These are phyloP conservation scores for Adansonia gregorii DNA, from an alignment of 441 rosid genomes.

Conservation along the genomic window DNA sequence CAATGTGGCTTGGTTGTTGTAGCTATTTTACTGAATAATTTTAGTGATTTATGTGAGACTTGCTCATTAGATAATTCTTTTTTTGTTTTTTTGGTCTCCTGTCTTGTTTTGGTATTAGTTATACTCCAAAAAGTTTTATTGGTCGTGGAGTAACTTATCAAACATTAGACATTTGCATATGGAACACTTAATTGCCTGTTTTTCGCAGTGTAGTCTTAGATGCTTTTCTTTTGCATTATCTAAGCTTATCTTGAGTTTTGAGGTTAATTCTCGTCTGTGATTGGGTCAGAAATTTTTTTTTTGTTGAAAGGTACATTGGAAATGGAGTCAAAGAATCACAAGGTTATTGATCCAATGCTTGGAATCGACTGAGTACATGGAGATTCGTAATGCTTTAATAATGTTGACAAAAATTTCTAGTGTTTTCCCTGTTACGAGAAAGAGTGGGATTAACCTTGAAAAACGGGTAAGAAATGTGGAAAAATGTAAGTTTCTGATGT, in stretches of 20 bases:
- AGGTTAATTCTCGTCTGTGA: background rate
- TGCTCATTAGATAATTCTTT: background rate
- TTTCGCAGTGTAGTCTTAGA: background rate
- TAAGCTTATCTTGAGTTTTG: background rate
- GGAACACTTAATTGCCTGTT: background rate
- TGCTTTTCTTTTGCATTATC: background rate
- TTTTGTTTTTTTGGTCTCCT: background rate
- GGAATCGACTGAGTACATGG: conserved; percentile 99
- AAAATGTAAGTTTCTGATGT: conserved; percentile 24
- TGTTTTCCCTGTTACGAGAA: conserved; percentile 96
- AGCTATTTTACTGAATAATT: background rate
- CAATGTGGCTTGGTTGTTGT: background rate
- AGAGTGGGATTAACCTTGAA: conserved; percentile 98
- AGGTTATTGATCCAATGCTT: conserved; percentile 91
- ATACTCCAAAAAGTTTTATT: background rate
- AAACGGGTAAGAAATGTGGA: conserved; percentile 70
- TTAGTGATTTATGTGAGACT: background rate
- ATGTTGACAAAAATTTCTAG: conserved; percentile 94
- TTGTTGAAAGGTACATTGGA: conserved; percentile 91
- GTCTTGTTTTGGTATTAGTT: conserved; percentile 6
- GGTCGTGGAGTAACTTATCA: background rate
- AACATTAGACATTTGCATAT: background rate
- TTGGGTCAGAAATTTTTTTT: conserved; percentile 4
- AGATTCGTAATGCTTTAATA: conserved; percentile 96
- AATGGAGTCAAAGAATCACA: conserved; percentile 98